Evolutionary conservation across 1,139 yeast species (phyloP), one percentile per base, ranked within the genome.

Genomic region (Taphrina communis): DNA sequence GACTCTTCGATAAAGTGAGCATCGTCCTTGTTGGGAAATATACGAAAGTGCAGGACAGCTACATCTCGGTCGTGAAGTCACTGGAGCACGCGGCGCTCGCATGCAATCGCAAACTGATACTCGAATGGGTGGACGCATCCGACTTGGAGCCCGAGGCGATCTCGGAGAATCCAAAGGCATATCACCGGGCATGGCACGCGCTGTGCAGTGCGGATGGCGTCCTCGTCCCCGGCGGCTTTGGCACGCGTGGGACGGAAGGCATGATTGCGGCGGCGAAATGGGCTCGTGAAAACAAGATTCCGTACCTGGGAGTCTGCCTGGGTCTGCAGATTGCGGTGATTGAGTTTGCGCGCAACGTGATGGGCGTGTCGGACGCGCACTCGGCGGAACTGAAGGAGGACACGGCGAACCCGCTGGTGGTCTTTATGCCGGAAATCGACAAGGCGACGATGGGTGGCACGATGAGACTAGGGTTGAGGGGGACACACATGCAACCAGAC

Each of bases 371-470:
- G 71, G 83, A 83, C 69, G 89, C 96, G 66, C 88, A 90, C 69
- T 91, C 97, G 39, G 86, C 88, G 81, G 99, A 95, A 81, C 90
- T 93, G 75, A 87, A 86, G 75, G 87, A 89, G 58, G 80, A 83
- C 42, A 79, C 85, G 67, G 80, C 82, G 46, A 91, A 89, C 73
- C 91, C 95, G 55, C 87, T 93, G 65, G 96, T 95, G 72, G 92
- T 95, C 66, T 94, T 90, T 82, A 95, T 95, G 99, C 99, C 99
- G 62, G 99, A 95, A 80, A 93, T 94, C 72, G 96, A 92, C 80
- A 95, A 92, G 82, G 87, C 90, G 73, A 92, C 91, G 78, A 85
- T 95, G 82, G 99, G 99, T 73, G 99, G 99, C 75, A 94, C 98
- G 69, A 95, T 95, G 99, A 88, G 99, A 83, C 85, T 95, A 75